Conservation (phyloP, 257 asterid genomes). For the Thymus quinquecostatus region DNA sequence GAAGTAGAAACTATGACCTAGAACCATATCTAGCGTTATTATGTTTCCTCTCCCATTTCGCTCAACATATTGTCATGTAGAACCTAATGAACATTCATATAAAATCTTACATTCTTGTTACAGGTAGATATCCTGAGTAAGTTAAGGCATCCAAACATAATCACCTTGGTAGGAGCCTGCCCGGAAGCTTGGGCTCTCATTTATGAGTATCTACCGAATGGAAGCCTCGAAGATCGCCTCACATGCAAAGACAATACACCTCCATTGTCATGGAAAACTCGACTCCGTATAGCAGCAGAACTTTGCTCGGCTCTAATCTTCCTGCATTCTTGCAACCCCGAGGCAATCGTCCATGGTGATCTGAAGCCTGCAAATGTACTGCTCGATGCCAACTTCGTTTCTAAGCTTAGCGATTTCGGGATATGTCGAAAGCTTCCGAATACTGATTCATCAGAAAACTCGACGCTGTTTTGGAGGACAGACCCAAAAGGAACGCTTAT, state of each 20-base stretch:
- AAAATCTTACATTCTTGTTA: slow-evolving; percentile 19
- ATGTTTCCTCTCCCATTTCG: neutral
- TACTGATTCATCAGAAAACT: slow-evolving; percentile 44
- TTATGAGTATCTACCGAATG: slow-evolving; percentile 85
- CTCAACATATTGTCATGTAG: slow-evolving; percentile 1
- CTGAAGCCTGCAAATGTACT: slow-evolving; percentile 81
- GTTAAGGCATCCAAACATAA: slow-evolving; percentile 89
- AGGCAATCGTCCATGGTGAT: slow-evolving; percentile 74
- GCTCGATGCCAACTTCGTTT: slow-evolving; percentile 70
- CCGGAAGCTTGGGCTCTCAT: slow-evolving; percentile 78
- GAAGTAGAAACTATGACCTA: too few relatives aligned
- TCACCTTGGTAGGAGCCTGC: slow-evolving; percentile 89
- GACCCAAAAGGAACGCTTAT: slow-evolving; percentile 68
- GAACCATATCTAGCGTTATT: too few relatives aligned
- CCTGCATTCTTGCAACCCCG: slow-evolving; percentile 73
- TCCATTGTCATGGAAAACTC: slow-evolving; percentile 86
- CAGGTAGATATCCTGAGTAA: slow-evolving; percentile 83
- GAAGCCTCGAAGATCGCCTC: slow-evolving; percentile 94
- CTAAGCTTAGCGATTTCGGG: slow-evolving; percentile 89
- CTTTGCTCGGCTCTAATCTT: slow-evolving; percentile 86
- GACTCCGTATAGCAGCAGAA: slow-evolving; percentile 84
- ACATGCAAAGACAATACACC: slow-evolving; percentile 80
- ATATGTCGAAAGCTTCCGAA: slow-evolving; percentile 56
- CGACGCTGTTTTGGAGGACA: slow-evolving; percentile 48
- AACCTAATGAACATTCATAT: neutral